Evolutionary conservation across 2,329 filamentous ascomycete genomes (phyloP), one percentile per base, ranked within the genome.

Genomic region (Ceratocystis ficicola): DNA sequence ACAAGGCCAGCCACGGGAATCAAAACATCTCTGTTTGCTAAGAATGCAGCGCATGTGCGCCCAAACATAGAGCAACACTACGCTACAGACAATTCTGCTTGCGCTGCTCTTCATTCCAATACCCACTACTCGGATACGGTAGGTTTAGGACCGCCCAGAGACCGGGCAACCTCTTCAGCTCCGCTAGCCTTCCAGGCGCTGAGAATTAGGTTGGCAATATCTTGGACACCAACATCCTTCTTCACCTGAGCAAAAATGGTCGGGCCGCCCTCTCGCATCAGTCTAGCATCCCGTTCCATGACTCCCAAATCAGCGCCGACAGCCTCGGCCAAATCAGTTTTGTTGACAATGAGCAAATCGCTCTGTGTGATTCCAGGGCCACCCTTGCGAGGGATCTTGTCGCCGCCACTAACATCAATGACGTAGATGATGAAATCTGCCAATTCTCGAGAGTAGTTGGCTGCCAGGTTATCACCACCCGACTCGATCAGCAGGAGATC

Each of bases 391-490:
- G 94, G 94, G 63, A 99, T 87, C 82, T 99, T 99, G 76, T 99
- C 94, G 12, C 94, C 94, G 25, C 94, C 94, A 66, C 86, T 89
- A 20, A 99, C 94, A 76, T 99, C 94, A 71, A 99, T 97, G 36
- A 99, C 94, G 75, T 99, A 99, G 77, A 99, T 87, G 76, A 99
- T 99, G 75, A 89, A 99, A 76, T 99, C 94, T 1, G 94, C 94
- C 70, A 99, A 80, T 77, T 99, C 94, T 67, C 94, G 83, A 65
- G 85, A 89, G 81, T 99, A 99, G 79, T 99, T 99, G 3, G 94
- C 94, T 0, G 94, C 94, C 0, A 99, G 83, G 75, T 99, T 99
- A 75, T 99, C 94, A 67, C 94, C 94, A 57, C 94, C 94, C 20
- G 86, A 91, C 77, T 99, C 94, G 74, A 99, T 99, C 52, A 99